phyloP scores from a whole-genome alignment of 2,329 filamentous ascomycete genomes.

The Pyrenophora graminea region DNA sequence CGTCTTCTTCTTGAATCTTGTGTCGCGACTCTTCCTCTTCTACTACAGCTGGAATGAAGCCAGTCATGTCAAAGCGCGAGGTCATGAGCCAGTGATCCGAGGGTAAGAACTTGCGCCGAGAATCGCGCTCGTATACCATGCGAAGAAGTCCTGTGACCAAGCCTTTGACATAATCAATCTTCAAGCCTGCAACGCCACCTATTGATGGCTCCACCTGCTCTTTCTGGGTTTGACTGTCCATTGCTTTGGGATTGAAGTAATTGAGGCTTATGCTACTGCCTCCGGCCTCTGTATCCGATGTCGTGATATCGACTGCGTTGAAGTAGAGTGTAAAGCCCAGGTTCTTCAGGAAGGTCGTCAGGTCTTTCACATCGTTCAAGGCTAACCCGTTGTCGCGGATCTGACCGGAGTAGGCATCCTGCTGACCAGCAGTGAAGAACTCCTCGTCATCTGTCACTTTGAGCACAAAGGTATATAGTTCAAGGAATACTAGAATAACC shows the following conservation, averaged over 20 bases:
- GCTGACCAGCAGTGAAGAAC: slow-evolving; percentile 68
- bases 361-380: slow-evolving; percentile 69
- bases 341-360: slow-evolving; percentile 87
- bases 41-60: slow-evolving; percentile 84
- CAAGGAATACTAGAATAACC: slow-evolving; percentile 85
- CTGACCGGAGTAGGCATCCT: slow-evolving; percentile 33
- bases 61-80: slow-evolving; percentile 80
- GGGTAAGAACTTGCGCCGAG: slow-evolving; percentile 80
- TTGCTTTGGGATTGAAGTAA: slow-evolving; percentile 36
- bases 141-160: slow-evolving; percentile 78
- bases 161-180: slow-evolving; percentile 76
- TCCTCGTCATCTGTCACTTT: slow-evolving; percentile 96
- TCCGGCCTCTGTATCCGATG: slow-evolving; percentile 50
- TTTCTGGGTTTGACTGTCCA: slow-evolving; percentile 30
- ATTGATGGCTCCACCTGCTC: slow-evolving; percentile 52
- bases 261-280: slow-evolving; percentile 54
- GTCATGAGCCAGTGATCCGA: slow-evolving; percentile 95
- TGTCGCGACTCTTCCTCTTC: slow-evolving; percentile 80
- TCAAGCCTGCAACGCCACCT: slow-evolving; percentile 70
- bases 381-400: slow-evolving; percentile 68
- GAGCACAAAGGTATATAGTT: slow-evolving; percentile 90
- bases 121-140: slow-evolving; percentile 92
- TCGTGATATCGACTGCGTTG: slow-evolving; percentile 69
- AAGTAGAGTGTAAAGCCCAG: slow-evolving; percentile 88
- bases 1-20: slow-evolving; percentile 66